Conservation (phyloP, 179 eudicot species). For the Monotropa hypopitys region DNA sequence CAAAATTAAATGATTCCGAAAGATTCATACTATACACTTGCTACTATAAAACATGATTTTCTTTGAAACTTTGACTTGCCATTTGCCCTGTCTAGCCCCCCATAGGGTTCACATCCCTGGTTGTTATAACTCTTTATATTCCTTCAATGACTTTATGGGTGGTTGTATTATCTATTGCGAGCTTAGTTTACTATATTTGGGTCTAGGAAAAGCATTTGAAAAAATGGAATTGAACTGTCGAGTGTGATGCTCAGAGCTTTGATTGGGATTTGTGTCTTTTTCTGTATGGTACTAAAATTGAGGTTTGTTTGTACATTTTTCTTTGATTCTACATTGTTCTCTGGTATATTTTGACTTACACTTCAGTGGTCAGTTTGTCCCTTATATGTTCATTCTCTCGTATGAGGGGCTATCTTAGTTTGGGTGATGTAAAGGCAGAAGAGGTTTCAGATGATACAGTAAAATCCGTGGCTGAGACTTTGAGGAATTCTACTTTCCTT, state of each 20-base stretch:
- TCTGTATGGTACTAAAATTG: background rate
- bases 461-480: slow-evolving; percentile 62
- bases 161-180: too few relatives aligned
- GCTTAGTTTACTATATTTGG: background rate
- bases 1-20: background rate
- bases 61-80: background rate
- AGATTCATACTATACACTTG: background rate
- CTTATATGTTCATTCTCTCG: slow-evolving; percentile 80
- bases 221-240: background rate
- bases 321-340: background rate
- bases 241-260: background rate
- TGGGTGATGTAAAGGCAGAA: slow-evolving; percentile 67
- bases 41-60: background rate
- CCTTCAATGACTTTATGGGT: background rate
- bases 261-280: background rate
- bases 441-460: slow-evolving; percentile 62
- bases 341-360: slow-evolving; percentile 34
- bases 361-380: slow-evolving; percentile 75
- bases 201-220: background rate
- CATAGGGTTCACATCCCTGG: background rate
- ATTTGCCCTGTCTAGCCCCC: background rate
- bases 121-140: background rate
- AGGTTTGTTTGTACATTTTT: background rate
- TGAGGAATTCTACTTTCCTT: slow-evolving; percentile 57
- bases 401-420: slow-evolving; percentile 61